Conservation (phyloP, 768 basidiomycete genomes). For the Naganishia friedmannii region DNA sequence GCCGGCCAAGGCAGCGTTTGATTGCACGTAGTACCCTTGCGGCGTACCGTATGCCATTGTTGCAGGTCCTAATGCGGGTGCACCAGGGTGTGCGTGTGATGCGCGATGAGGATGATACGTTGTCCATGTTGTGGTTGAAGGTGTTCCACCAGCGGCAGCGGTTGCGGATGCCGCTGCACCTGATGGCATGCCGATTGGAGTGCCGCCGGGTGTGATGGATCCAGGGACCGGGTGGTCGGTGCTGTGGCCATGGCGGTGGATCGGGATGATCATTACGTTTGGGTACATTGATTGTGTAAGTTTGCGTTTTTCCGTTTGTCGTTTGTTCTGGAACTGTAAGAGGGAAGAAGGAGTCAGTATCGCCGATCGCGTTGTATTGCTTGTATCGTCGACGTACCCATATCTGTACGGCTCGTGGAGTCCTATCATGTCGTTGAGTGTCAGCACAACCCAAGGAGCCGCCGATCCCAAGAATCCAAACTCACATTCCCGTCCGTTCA, state of each 20-base stretch:
- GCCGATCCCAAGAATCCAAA: not conserved
- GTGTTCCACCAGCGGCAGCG: not conserved
- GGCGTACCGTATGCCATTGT: not conserved
- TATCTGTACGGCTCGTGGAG: conserved; percentile 32
- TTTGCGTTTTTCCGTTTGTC: conserved; percentile 33
- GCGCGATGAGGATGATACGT: conserved; percentile 20
- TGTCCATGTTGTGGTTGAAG: conserved; percentile 4
- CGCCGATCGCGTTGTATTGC: not conserved
- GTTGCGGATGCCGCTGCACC: not conserved
- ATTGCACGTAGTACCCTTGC: conserved; percentile 7
- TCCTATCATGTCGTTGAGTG: not conserved
- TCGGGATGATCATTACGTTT: conserved; percentile 32
- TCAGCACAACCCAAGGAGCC: too few relatives aligned
- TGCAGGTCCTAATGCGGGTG: not conserved
- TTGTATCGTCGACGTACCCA: conserved; percentile 21
- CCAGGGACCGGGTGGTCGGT: not conserved
- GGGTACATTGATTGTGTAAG: conserved; percentile 28
- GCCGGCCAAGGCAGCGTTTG: not conserved
- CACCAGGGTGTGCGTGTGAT: conserved; percentile 11
- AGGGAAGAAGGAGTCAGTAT: not conserved
- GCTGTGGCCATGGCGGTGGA: conserved; percentile 8
- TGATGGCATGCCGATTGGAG: not conserved
- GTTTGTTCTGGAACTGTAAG: conserved; percentile 34
- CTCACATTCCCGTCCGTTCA: conserved; percentile 30
- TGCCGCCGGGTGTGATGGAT: not conserved